Conservation (phyloP, 192 early-diverging fungal species). For the Coemansia sp. region DNA sequence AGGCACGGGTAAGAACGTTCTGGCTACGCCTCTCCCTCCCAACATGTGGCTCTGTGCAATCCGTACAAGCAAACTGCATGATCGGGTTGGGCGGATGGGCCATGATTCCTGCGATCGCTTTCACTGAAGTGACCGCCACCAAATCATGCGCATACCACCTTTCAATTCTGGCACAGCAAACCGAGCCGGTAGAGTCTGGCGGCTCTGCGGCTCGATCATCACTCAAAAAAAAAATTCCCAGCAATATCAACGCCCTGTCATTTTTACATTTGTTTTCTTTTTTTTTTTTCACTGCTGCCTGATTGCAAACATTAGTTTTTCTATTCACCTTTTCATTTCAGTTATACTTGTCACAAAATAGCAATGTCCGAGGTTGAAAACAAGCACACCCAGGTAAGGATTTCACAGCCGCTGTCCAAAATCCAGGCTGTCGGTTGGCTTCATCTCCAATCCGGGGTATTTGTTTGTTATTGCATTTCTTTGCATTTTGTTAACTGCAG, state of each 20-base stretch:
- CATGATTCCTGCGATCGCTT: background rate
- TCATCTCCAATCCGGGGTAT: background rate
- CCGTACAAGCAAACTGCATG: background rate
- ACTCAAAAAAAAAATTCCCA: background rate
- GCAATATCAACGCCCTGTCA: background rate
- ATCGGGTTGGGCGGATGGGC: background rate
- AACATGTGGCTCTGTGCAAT: background rate
- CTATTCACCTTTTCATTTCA: background rate
- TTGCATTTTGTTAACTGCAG: slow-evolving; percentile 4
- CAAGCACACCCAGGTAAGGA: slow-evolving; percentile 52
- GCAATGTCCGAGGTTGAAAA: slow-evolving; percentile 51
- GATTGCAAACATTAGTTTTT: background rate
- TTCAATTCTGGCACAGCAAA: background rate
- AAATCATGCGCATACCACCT: background rate
- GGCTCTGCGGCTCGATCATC: background rate
- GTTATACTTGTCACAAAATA: slow-evolving; percentile 2
- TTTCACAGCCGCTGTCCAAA: background rate
- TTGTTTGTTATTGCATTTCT: slow-evolving; percentile 8
- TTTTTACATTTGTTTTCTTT: background rate
- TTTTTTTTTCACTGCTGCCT: background rate
- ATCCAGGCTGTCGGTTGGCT: background rate
- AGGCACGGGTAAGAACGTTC: slow-evolving; percentile 1
- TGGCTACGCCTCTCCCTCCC: background rate
- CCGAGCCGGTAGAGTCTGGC: background rate
- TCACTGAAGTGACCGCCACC: background rate